Base-by-base conservation (phyloP, 305 asterid species). In the Fraxinus xanthoxyloides region DNA sequence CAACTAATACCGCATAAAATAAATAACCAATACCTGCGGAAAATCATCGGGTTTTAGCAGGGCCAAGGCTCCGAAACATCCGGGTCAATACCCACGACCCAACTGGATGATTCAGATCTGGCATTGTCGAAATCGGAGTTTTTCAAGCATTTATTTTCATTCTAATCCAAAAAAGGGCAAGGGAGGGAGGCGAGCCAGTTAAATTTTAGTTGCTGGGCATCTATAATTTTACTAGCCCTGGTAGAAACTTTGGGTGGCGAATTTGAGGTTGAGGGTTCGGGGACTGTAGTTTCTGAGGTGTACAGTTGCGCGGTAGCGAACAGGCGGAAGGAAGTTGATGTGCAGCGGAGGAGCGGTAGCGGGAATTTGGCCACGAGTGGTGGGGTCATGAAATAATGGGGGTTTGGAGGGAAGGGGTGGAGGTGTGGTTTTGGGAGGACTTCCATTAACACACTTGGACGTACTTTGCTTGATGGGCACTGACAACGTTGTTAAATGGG, bases 21-120 rank as follows among this genome's bases (percentile, higher is more conserved):
- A 63, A 76, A 76, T 9, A n/a, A 38, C 51, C 78, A 75, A 31
- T 31, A 92, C 98, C 93, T 95, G 92, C 23, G 90, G 88, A 77
- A 94, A 88, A 77, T 80, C 83, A 67, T 94, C 94, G 3, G 98
- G 94, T 85, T 91, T 91, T 72, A 95, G 79, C 75, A 93, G 90
- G 48, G 98, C 98, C 85, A 95, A 67, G 2, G 99, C 98, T 76
- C 99, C 99, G 92, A 91, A 63, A 87, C 85, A 87, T 95, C 99
- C 61, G 98, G 99, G 90, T 95, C 98, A 46, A 95, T 87, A 31
- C 98, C 98, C 69, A 94, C 72, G 35, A 91, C 94, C 99, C 97
- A 94, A 24, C 86, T 88, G 31, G 75, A 69, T 69, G 75, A 5
- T 69, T 31, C 75, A 13, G 93, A 82, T 65, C 77, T 88, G 74